Evolutionary conservation across 352 stramenopile species (phyloP).

Genomic region (Ophiocytium majus): DNA sequence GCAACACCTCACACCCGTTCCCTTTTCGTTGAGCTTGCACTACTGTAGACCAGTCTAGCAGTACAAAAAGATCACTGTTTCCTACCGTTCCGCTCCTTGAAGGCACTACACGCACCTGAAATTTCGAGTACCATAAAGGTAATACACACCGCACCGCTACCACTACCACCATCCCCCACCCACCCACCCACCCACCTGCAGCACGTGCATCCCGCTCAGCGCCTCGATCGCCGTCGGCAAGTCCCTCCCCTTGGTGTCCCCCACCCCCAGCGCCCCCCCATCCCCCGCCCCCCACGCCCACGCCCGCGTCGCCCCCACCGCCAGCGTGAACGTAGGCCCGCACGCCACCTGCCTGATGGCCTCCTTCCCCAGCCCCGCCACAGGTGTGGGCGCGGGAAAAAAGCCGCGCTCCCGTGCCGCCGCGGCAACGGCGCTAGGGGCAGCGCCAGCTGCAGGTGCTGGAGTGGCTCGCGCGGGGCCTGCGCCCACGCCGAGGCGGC

Average conservation of each 20-base stretch:
- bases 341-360: constrained; percentile 52
- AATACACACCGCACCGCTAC: no score
- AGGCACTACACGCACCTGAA: no score
- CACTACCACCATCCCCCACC: neutral
- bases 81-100: no score
- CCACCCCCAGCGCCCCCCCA: constrained; percentile 61
- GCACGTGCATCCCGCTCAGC: constrained; percentile 36
- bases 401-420: constrained; percentile 44
- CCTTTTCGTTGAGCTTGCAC: no score
- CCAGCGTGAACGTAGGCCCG: constrained; percentile 47
- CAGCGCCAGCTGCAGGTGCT: no score
- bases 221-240: constrained; percentile 48
- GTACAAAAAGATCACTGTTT: no score
- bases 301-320: constrained; percentile 44
- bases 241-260: constrained; percentile 55
- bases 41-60: no score
- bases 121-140: no score
- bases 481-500: constrained; percentile 60
- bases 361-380: constrained; percentile 49
- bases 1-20: no score
- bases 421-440: constrained; percentile 45
- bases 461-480: no score
- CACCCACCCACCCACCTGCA: constrained; percentile 26
- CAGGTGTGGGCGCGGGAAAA: constrained; percentile 53
- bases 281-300: constrained; percentile 61